phyloP scores from a whole-genome alignment of 2,329 filamentous ascomycete species.

The Claviceps maximensis region DNA sequence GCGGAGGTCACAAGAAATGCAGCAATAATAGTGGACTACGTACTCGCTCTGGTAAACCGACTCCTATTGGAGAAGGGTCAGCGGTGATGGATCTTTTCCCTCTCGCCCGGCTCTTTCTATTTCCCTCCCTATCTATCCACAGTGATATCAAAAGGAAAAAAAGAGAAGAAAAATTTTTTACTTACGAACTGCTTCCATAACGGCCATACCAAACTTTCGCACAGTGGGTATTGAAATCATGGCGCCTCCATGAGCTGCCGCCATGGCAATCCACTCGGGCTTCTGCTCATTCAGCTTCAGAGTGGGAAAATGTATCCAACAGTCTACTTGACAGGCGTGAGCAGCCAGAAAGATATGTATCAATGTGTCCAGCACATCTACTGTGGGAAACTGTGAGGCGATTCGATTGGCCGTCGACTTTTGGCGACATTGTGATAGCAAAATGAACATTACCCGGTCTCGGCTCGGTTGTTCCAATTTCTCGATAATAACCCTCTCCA shows the following conservation, averaged over 20 bases:
- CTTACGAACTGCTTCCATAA: constrained; percentile 38
- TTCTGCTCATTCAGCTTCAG: constrained; percentile 41
- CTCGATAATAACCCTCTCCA: constrained; percentile 29
- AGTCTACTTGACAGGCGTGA: constrained; percentile 41
- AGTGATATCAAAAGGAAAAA: background rate
- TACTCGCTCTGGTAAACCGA: constrained; percentile 19
- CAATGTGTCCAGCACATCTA: constrained; percentile 46
- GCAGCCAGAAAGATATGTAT: constrained; percentile 47
- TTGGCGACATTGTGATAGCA: constrained; percentile 44
- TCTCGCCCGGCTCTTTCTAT: background rate
- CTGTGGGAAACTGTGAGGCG: constrained; percentile 48
- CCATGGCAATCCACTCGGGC: constrained; percentile 46
- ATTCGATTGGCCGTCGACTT: constrained; percentile 36
- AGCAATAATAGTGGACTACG: too few species aligned
- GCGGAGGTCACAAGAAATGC: too few species aligned
- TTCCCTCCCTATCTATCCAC: background rate
- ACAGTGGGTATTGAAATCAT: constrained; percentile 43
- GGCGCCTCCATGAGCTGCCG: constrained; percentile 47
- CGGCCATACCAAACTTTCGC: constrained; percentile 45
- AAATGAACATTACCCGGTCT: constrained; percentile 51
- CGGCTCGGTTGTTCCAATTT: constrained; percentile 34
- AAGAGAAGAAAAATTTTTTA: constrained; percentile 5
- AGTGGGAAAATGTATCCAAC: constrained; percentile 49
- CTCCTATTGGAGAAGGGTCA: constrained; percentile 10
- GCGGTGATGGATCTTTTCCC: background rate